Evolutionary conservation across 345 rosid genomes (phyloP).

Genomic region (Firmiana major): DNA sequence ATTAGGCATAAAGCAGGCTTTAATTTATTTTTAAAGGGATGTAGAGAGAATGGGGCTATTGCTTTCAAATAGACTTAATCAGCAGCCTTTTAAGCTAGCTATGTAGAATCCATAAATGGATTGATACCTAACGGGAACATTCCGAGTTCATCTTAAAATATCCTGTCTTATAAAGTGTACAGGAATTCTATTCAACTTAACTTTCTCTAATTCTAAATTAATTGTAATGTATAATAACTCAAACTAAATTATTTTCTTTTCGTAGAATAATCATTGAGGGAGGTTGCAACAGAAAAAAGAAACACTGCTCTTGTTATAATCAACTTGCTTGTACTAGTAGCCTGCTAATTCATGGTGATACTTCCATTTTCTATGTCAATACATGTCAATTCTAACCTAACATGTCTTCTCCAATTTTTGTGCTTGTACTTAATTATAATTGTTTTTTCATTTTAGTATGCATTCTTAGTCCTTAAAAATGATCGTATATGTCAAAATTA

Average conservation of each 20-base stretch:
- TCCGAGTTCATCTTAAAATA: background rate
- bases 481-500: background rate
- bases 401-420: too few relatives aligned
- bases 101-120: background rate
- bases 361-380: too few relatives aligned
- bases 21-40: background rate
- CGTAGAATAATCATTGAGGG: background rate
- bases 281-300: too few relatives aligned
- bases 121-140: background rate
- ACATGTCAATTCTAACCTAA: too few relatives aligned
- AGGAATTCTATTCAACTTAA: too few relatives aligned
- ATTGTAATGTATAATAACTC: too few relatives aligned
- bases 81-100: background rate
- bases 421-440: too few relatives aligned
- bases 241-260: background rate
- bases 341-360: too few relatives aligned
- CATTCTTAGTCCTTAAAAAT: background rate
- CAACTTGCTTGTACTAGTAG: too few relatives aligned
- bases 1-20: background rate
- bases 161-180: background rate
- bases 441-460: background rate
- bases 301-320: too few relatives aligned
- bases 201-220: background rate
- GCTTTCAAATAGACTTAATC: background rate
- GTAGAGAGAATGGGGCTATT: background rate